phyloP scores from a whole-genome alignment of 2,329 filamentous ascomycete species.

The Arachnomyces sp. region DNA sequence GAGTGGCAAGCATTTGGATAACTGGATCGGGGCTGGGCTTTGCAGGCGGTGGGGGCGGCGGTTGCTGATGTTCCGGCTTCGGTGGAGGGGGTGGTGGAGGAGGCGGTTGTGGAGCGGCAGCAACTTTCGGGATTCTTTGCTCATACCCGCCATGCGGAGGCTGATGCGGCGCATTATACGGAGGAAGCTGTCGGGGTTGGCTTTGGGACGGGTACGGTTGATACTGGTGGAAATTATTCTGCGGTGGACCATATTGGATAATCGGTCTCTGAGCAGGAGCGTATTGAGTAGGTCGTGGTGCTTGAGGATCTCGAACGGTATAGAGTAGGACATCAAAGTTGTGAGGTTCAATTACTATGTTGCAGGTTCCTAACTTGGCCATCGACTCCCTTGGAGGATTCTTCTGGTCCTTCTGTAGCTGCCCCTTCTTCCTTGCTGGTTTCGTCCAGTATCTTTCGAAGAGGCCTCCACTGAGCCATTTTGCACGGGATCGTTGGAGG shows the following conservation, averaged over 20 bases:
- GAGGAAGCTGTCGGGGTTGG: constrained; percentile 21
- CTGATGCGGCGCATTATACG: constrained; percentile 15
- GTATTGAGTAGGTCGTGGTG: constrained; percentile 32
- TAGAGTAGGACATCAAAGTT: constrained; percentile 54
- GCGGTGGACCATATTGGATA: constrained; percentile 33
- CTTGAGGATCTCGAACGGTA: constrained; percentile 45
- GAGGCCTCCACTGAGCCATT: constrained; percentile 43
- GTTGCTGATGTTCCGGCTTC: constrained; percentile 14
- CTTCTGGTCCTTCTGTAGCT: constrained; percentile 36
- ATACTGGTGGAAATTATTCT: constrained; percentile 35
- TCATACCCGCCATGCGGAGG: constrained; percentile 20
- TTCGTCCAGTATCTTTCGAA: constrained; percentile 53
- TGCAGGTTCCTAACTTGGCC: constrained; percentile 49
- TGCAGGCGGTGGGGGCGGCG: constrained; percentile 26
- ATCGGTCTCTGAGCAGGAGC: constrained; percentile 33
- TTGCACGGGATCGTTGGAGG: constrained; percentile 52
- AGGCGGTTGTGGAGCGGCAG: constrained; percentile 10
- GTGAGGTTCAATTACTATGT: constrained; percentile 56
- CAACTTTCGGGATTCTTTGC: constrained; percentile 16
- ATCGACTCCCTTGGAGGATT: constrained; percentile 48
- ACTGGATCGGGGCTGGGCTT: constrained; percentile 44
- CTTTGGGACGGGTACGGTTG: constrained; percentile 29
- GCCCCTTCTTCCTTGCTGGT: constrained; percentile 48
- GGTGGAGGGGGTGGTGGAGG: constrained; percentile 15
- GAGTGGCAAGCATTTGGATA: constrained; percentile 46